Percentiles rank a stretch among this genome's conserved stretches.
Evolutionary conservation across 768 basidiomycete species (phyloP).

Genomic region (Termitomyces sp.): DNA sequence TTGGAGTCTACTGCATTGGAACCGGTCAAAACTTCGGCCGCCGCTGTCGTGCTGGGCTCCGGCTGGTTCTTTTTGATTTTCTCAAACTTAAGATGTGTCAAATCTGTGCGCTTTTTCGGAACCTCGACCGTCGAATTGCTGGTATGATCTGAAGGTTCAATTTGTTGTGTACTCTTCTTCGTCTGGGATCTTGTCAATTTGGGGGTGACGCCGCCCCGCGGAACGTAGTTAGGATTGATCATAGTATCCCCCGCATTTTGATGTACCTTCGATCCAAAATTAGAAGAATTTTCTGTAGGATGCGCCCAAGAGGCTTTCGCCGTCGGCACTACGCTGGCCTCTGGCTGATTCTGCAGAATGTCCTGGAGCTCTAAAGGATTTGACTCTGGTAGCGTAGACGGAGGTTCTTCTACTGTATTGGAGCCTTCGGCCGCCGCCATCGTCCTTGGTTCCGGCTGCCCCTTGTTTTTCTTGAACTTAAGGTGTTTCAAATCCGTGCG

Average conservation of each 20-base stretch:
- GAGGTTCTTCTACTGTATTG: not conserved
- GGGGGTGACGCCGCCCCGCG: too few species aligned
- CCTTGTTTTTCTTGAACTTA: not conserved
- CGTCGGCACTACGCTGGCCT: not conserved
- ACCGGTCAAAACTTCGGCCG: not conserved
- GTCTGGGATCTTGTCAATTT: too few species aligned
- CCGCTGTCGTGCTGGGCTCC: not conserved
- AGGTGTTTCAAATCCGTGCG: not conserved
- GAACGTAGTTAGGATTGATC: too few species aligned
- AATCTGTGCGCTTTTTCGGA: not conserved
- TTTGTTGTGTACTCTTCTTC: too few species aligned
- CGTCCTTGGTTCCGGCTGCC: too few species aligned
- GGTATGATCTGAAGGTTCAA: too few species aligned
- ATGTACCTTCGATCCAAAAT: too few species aligned
- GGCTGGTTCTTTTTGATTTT: not conserved
- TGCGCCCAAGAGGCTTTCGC: not conserved
- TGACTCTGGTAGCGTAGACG: not conserved
- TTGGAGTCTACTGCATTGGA: not conserved
- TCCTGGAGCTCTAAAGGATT: not conserved
- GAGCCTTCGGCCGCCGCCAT: not conserved
- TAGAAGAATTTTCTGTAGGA: too few species aligned
- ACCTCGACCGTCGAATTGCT: not conserved
- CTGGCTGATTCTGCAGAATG: not conserved
- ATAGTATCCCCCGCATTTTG: too few species aligned
- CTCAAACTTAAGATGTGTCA: too few species aligned